These are phyloP conservation scores for Gastrolobium bilobum DNA, from an alignment of 306 rosid species.

Conservation along the genomic window DNA sequence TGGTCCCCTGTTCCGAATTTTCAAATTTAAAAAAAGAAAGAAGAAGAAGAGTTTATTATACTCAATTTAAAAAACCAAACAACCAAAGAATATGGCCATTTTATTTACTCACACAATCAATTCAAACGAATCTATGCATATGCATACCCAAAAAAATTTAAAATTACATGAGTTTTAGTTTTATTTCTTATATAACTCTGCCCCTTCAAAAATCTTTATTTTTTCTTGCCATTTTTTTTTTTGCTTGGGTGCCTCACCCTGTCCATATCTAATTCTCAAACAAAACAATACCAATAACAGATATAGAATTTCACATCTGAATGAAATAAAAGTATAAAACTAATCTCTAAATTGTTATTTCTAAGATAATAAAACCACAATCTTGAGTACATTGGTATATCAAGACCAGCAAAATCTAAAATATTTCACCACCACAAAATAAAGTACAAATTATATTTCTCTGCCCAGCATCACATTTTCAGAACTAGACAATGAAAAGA, in stretches of 20 bases:
- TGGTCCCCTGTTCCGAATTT: not conserved
- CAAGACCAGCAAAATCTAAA: not conserved
- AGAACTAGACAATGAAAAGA: not conserved
- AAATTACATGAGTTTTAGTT: not conserved
- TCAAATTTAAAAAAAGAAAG: not conserved
- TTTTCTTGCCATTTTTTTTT: not conserved
- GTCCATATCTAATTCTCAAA: slow-evolving; percentile 25
- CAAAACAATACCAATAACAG: not conserved
- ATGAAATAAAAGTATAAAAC: not conserved
- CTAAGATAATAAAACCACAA: not conserved
- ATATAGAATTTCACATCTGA: not conserved
- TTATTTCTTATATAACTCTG: not conserved
- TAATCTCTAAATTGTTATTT: not conserved
- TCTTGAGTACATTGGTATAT: not conserved
- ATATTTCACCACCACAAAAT: not conserved
- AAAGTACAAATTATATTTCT: slow-evolving; percentile 1
- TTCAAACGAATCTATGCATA: not conserved
- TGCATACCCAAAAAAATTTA: not conserved
- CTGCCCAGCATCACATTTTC: not conserved
- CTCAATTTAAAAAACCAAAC: not conserved
- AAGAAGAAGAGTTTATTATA: too few relatives aligned
- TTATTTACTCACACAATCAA: not conserved
- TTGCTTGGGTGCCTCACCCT: not conserved
- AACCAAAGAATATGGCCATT: not conserved
- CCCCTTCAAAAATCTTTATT: slow-evolving; percentile 21